Evolutionary conservation across 352 stramenopile species (phyloP), one percentile per base, ranked within the genome.

Genomic region (Phytopythium helicoides): DNA sequence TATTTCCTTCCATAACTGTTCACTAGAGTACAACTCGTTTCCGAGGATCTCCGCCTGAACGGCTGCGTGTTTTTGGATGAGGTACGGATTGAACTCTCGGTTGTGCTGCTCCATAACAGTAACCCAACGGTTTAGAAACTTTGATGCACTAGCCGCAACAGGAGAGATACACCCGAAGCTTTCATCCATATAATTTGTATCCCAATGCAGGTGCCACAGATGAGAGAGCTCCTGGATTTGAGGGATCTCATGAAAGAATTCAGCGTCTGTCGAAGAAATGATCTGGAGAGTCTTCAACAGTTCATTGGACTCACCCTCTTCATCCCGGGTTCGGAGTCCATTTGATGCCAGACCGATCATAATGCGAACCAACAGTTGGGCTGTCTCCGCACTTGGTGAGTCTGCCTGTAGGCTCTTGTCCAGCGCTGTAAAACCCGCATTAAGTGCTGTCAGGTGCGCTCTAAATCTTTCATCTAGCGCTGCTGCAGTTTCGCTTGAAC

Each of bases 211-310:
- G 21, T 69, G 58, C 81, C 81, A 92, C 8, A 92, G 60, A 16
- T 68, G 67, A 15, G 71, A 60, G 8, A 92, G 65, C 35, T 92
- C 79, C 9, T 77, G 65, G 47, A 87, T 64, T 53, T 92, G 75
- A 18, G 61, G 52, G 7, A 69, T 37, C 5, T 89, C 71, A 6
- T 51, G 54, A 36, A 87, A 92, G 39, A 89, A 90, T 3, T 60
- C 57, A 7, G 88, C 53, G 31, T 92, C 78, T 7, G 82, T 92
- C 25, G 79, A 90, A 1, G 82, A 65, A 21, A 92, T 87, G 48
- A 92, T 92, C 52, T 92, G 77, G 3, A 92, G 55, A 3, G 68
- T 86, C 56, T 92, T 92, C 15, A 59, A 69, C 16, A 88, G 52
- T 25, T 81, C 60, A n/a, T 58, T 52, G 21, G 42, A 33, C 28